A percentile compares a stretch with the other conserved stretches of the same genome.
These are phyloP conservation scores for Colletotrichum sidae DNA, from an alignment of 2,329 filamentous ascomycete species.

Conservation along the genomic window DNA sequence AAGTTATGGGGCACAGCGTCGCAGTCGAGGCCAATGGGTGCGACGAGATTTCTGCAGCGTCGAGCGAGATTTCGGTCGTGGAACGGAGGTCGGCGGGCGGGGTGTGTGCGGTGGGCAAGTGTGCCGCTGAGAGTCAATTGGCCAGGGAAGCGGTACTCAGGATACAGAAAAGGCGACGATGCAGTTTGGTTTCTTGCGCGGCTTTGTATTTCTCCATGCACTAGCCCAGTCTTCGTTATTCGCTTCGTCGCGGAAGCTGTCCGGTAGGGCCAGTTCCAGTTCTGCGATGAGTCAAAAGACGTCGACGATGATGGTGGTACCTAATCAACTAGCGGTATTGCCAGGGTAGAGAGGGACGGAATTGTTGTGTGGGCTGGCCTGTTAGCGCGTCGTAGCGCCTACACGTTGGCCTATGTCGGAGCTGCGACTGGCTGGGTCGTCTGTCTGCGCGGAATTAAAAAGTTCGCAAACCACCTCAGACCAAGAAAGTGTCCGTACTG, in stretches of 20 bases:
- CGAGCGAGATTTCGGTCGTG: slow-evolving; percentile 13
- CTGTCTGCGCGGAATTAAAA: background rate
- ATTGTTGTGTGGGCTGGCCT: slow-evolving; percentile 34
- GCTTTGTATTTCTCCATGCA: slow-evolving; percentile 19
- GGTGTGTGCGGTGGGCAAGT: slow-evolving; percentile 6
- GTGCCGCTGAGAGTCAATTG: slow-evolving; percentile 24
- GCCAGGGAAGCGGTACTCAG: slow-evolving; percentile 7
- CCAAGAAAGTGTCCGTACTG: too few species aligned
- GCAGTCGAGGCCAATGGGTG: slow-evolving; percentile 33
- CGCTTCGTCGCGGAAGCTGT: slow-evolving; percentile 20
- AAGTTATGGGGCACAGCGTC: slow-evolving; percentile 28
- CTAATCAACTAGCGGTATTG: too few species aligned
- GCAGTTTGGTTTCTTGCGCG: slow-evolving; percentile 16
- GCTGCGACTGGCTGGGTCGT: slow-evolving; percentile 26
- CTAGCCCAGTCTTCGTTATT: background rate
- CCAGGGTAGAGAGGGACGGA: slow-evolving; percentile 2
- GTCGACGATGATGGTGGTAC: background rate
- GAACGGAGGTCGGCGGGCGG: slow-evolving; percentile 6
- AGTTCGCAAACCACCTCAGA: too few species aligned
- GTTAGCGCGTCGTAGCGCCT: slow-evolving; percentile 8
- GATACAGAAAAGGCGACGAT: slow-evolving; percentile 1
- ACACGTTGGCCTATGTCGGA: slow-evolving; percentile 41
- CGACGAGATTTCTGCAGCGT: slow-evolving; percentile 27
- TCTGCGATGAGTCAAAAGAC: slow-evolving; percentile 35
- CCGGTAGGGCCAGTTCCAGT: slow-evolving; percentile 19